Conservation (phyloP, 768 basidiomycete species). For the Boletus reticuloceps region DNA sequence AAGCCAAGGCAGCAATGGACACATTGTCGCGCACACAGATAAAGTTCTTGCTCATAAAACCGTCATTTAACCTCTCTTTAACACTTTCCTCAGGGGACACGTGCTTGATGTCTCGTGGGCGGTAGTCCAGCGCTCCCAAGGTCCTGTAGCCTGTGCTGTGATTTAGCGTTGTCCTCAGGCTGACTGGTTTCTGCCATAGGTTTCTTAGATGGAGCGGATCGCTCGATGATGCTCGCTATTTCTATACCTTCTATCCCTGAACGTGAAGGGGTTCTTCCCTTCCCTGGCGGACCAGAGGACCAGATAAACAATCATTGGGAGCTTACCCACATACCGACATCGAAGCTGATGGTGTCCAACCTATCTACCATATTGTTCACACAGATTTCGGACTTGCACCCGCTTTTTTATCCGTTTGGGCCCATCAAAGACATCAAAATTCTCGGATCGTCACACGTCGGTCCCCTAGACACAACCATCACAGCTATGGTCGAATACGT, state of each 20-base stretch:
- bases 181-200: constrained; percentile 39
- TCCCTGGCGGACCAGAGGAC: constrained; percentile 29
- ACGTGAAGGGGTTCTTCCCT: constrained; percentile 22
- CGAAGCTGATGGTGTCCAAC: constrained; percentile 59
- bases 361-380: constrained; percentile 67
- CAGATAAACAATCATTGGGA: constrained; percentile 32
- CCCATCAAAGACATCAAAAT: constrained; percentile 60
- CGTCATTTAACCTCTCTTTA: neutral
- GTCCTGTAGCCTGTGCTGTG: constrained; percentile 30
- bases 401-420: constrained; percentile 74
- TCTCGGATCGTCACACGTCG: constrained; percentile 36
- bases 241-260: constrained; percentile 37
- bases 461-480: constrained; percentile 38
- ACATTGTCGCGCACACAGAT: constrained; percentile 65
- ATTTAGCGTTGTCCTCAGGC: neutral
- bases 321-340: constrained; percentile 40
- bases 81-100: constrained; percentile 51
- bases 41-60: constrained; percentile 45
- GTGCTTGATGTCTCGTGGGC: constrained; percentile 83
- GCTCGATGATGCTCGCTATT: constrained; percentile 57
- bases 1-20: constrained; percentile 69
- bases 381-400: constrained; percentile 62
- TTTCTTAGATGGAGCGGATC: constrained; percentile 80
- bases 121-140: constrained; percentile 83
- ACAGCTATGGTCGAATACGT: constrained; percentile 67